Evolutionary conservation across 164 flowering plant species (phyloP).

Genomic region (Vitis rupestris): DNA sequence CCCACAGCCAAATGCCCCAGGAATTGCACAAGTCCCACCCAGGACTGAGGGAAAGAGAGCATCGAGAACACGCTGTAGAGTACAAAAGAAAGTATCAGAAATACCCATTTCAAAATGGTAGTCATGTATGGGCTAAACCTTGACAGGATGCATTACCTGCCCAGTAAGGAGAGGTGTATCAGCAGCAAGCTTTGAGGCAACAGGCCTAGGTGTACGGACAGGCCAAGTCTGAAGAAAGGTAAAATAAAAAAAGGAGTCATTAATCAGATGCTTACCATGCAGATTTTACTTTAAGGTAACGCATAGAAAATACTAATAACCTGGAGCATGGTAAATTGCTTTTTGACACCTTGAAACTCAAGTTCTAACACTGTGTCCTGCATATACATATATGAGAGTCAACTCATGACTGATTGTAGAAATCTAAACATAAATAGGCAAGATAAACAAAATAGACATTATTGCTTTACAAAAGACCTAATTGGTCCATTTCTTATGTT

Average conservation of each 20-base stretch:
- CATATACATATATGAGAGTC: slow-evolving; percentile 9
- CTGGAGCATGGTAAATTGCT: slow-evolving; percentile 96
- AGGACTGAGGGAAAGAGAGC: slow-evolving; percentile 99
- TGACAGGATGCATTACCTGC: slow-evolving; percentile 50
- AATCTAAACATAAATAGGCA: too few relatives aligned
- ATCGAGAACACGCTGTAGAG: slow-evolving; percentile 93
- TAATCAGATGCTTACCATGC: too few relatives aligned
- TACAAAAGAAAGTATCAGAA: slow-evolving; percentile 18
- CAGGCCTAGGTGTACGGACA: slow-evolving; percentile 97
- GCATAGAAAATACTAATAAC: slow-evolving; percentile 29
- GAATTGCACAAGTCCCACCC: slow-evolving; percentile 99
- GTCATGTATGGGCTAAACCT: too few relatives aligned
- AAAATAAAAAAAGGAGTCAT: not conserved
- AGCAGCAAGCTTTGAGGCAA: slow-evolving; percentile 95
- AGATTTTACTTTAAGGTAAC: not conserved
- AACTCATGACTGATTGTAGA: too few relatives aligned
- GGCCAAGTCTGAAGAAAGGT: slow-evolving; percentile 82
- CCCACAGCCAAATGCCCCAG: slow-evolving; percentile 99
- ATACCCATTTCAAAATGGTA: not conserved
- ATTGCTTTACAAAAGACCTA: too few relatives aligned
- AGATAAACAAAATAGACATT: too few relatives aligned
- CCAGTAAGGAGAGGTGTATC: slow-evolving; percentile 99
- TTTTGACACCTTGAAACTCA: slow-evolving; percentile 99
- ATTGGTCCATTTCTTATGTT: too few relatives aligned
- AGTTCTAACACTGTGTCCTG: slow-evolving; percentile 97